Evolutionary conservation across 2,329 filamentous ascomycete species (phyloP).

Genomic region (Trichoderma hamatum): DNA sequence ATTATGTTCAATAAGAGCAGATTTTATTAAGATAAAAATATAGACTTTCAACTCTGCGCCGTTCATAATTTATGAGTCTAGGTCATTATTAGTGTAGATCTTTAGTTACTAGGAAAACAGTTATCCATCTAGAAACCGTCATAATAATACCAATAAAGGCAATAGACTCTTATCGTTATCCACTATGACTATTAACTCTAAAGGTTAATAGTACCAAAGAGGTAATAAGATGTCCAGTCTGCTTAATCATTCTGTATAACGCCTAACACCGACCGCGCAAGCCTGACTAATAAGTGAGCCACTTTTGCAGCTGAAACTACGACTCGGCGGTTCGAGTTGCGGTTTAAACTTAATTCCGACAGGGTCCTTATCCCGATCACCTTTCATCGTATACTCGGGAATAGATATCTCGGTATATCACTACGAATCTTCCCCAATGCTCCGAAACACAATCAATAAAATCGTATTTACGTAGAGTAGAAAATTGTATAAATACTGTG

Average conservation of each 20-base stretch:
- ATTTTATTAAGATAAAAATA: background rate
- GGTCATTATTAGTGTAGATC: background rate
- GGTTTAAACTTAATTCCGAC: background rate
- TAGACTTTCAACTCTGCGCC: background rate
- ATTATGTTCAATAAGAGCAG: background rate
- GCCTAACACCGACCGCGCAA: background rate
- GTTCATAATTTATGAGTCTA: no score
- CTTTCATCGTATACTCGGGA: background rate
- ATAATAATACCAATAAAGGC: background rate
- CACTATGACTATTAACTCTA: background rate
- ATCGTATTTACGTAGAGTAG: rapidly evolving
- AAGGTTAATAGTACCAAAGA: background rate
- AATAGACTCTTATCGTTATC: background rate
- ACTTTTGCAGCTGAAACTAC: no score
- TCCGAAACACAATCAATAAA: background rate
- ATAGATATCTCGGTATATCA: background rate
- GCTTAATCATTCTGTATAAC: background rate
- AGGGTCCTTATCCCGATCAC: conserved; percentile 4
- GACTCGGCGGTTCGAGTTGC: background rate
- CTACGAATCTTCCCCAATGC: background rate
- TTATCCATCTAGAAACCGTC: background rate
- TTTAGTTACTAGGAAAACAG: background rate
- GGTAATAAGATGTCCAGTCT: background rate
- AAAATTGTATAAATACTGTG: background rate
- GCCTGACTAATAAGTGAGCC: background rate